phyloP scores from a whole-genome alignment of 495 filamentous ascomycete species.

The Cercophora sp. region DNA sequence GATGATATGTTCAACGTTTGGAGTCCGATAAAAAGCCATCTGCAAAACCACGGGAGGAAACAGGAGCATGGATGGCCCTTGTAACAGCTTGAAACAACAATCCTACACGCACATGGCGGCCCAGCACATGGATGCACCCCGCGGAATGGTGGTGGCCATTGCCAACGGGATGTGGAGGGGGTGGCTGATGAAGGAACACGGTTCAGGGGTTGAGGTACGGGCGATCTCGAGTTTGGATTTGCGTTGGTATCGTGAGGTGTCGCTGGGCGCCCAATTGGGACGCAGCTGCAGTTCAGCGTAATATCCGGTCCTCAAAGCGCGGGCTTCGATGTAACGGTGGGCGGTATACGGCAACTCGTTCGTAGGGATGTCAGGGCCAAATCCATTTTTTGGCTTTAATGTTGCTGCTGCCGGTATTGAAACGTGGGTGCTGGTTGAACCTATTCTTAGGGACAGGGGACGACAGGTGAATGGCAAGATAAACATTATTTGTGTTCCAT shows the following conservation, averaged over 20 bases:
- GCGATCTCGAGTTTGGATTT: neutral
- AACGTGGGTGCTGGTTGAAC: too few relatives aligned
- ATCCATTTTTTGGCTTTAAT: neutral
- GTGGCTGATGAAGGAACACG: neutral
- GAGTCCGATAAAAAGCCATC: too few relatives aligned
- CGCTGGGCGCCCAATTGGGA: neutral
- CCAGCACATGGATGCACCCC: neutral
- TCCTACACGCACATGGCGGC: too few relatives aligned
- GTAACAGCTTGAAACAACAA: neutral
- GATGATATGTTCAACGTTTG: too few relatives aligned
- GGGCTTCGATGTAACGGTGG: slow-evolving; percentile 2
- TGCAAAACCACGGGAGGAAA: too few relatives aligned
- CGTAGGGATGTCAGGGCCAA: too few relatives aligned
- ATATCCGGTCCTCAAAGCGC: neutral
- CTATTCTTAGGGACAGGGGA: too few relatives aligned
- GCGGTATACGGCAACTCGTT: neutral
- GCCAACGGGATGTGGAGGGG: neutral
- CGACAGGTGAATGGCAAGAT: too few relatives aligned
- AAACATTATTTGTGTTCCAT: neutral
- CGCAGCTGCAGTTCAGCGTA: neutral
- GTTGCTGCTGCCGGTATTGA: neutral
- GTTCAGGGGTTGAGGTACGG: neutral
- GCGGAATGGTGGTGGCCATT: neutral
- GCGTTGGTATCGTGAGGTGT: neutral
- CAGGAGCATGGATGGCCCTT: neutral